A percentile compares a stretch with the other conserved stretches of the same genome.
These are phyloP conservation scores for Venturia effusa DNA, from an alignment of 2,329 filamentous ascomycete species.

Conservation along the genomic window DNA sequence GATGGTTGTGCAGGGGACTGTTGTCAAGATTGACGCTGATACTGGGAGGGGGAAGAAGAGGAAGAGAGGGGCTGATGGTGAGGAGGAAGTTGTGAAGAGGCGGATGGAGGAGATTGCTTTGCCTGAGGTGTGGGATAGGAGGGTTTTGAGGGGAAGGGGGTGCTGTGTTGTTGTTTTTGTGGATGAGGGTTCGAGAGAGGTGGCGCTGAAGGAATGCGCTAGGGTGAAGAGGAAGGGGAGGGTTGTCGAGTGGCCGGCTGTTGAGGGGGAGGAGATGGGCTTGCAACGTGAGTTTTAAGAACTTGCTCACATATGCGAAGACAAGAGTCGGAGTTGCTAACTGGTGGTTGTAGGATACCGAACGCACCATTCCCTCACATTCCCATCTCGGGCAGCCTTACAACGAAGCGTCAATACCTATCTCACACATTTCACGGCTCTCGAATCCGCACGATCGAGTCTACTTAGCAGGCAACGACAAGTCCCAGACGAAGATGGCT, in stretches of 20 bases:
- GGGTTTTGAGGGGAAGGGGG: slow-evolving; percentile 61
- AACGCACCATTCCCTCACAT: slow-evolving; percentile 59
- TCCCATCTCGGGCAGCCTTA: slow-evolving; percentile 56
- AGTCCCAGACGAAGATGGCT: slow-evolving; percentile 88
- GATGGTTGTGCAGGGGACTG: slow-evolving; percentile 14
- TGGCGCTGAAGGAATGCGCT: slow-evolving; percentile 66
- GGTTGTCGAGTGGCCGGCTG: slow-evolving; percentile 56
- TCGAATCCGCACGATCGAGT: slow-evolving; percentile 54
- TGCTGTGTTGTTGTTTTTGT: slow-evolving; percentile 76
- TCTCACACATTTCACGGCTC: slow-evolving; percentile 65
- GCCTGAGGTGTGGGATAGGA: slow-evolving; percentile 62
- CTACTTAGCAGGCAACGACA: slow-evolving; percentile 54
- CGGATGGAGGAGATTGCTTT: slow-evolving; percentile 46
- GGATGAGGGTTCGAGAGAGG: slow-evolving; percentile 66
- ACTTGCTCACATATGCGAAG: background rate
- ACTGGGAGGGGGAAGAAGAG: slow-evolving; percentile 39
- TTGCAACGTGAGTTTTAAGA: slow-evolving; percentile 38
- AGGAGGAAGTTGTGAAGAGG: slow-evolving; percentile 22
- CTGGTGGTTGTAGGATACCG: slow-evolving; percentile 37
- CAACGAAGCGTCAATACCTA: slow-evolving; percentile 71
- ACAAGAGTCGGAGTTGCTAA: background rate
- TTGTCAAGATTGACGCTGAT: slow-evolving; percentile 25
- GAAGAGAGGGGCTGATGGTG: slow-evolving; percentile 37
- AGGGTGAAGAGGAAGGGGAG: slow-evolving; percentile 45
- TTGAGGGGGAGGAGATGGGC: slow-evolving; percentile 29